Evolutionary conservation across 2,329 filamentous ascomycete genomes (phyloP).

Genomic region (Ascochyta pisi): DNA sequence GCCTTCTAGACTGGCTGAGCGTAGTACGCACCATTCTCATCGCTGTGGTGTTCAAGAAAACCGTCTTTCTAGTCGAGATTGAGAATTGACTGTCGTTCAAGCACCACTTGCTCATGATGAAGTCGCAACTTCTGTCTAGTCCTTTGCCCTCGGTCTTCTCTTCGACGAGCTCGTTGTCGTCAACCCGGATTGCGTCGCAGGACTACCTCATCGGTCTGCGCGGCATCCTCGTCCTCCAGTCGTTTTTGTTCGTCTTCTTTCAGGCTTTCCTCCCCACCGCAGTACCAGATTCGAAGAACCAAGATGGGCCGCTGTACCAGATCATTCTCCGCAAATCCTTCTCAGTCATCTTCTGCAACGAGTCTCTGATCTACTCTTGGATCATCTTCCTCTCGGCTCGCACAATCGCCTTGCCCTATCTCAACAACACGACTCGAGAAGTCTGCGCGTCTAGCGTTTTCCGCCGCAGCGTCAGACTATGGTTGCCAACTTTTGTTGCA

Average conservation of each 20-base stretch:
- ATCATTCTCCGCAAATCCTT: conserved; percentile 54
- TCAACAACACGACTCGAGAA: conserved; percentile 44
- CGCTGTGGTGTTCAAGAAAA: conserved; percentile 8
- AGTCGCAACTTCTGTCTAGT: conserved; percentile 23
- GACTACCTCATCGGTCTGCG: conserved; percentile 54
- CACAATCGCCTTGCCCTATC: conserved; percentile 52
- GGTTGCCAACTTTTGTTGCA: conserved; percentile 50
- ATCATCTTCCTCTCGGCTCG: conserved; percentile 57
- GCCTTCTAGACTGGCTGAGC: conserved; percentile 5
- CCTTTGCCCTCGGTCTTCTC: conserved; percentile 24
- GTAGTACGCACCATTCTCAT: conserved; percentile 3
- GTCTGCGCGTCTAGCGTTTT: conserved; percentile 52
- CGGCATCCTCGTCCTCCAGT: conserved; percentile 53
- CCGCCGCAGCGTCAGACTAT: conserved; percentile 52
- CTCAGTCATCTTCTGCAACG: conserved; percentile 56
- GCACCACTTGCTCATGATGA: conserved; percentile 22
- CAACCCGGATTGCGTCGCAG: conserved; percentile 27
- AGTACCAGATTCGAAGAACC: conserved; percentile 46
- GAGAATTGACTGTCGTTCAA: conserved; percentile 3
- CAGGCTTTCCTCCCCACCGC: conserved; percentile 54
- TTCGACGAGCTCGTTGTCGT: conserved; percentile 14
- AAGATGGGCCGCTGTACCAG: conserved; percentile 50
- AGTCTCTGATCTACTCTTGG: conserved; percentile 54
- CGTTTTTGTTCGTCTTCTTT: conserved; percentile 56
- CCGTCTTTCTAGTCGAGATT: background rate